Conservation (phyloP, 441 rosid species). For the Croton laevigatus region DNA sequence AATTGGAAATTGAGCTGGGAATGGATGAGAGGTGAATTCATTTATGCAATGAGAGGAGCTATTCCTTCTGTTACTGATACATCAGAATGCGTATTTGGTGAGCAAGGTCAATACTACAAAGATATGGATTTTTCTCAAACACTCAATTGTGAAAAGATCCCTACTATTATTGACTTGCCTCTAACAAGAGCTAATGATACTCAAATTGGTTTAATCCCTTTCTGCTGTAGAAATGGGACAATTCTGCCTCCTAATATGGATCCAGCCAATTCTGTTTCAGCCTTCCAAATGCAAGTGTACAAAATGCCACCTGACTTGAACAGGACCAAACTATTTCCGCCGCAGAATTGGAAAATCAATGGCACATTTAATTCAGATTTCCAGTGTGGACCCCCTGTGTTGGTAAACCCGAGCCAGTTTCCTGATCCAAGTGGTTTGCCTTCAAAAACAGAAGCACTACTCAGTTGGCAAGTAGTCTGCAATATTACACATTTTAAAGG, state of each 20-base stretch:
- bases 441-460: conserved; percentile 47
- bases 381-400: conserved; percentile 67
- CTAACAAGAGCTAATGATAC: conserved; percentile 69
- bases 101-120: conserved; percentile 49
- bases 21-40: conserved; percentile 84
- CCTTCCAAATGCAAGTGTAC: conserved; percentile 69
- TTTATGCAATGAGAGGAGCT: conserved; percentile 73
- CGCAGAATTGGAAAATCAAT: conserved; percentile 71
- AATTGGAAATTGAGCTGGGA: conserved; percentile 79
- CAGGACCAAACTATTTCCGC: conserved; percentile 57
- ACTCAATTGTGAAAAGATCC: conserved; percentile 66
- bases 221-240: conserved; percentile 85
- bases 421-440: conserved; percentile 62
- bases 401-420: conserved; percentile 67
- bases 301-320: conserved; percentile 90
- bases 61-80: conserved; percentile 61
- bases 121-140: conserved; percentile 55
- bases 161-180: conserved; percentile 78
- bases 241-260: conserved; percentile 71
- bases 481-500: conserved; percentile 60
- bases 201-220: conserved; percentile 55
- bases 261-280: conserved; percentile 59
- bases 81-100: conserved; percentile 62
- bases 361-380: conserved; percentile 72
- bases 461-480: conserved; percentile 92